Evolutionary conservation across 2,329 filamentous ascomycete genomes (phyloP).

Genomic region (Stagonosporopsis rhizophila): DNA sequence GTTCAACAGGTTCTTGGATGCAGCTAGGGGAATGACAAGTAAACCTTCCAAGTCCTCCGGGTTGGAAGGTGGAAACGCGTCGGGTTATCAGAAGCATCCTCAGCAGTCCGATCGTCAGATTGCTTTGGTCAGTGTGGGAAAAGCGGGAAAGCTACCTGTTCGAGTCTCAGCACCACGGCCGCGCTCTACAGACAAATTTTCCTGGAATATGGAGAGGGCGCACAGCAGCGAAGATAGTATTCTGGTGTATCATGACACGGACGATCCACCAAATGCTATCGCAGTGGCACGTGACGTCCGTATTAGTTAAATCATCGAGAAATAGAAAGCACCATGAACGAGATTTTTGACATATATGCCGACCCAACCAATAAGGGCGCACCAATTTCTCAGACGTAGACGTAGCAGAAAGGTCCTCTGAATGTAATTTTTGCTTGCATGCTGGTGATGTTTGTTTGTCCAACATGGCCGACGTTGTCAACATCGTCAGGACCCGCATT

Average conservation of each 20-base stretch:
- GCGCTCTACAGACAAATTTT: background rate
- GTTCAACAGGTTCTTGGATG: conserved; percentile 35
- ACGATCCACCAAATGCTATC: background rate
- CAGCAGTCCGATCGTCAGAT: background rate
- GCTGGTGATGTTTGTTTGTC: no score
- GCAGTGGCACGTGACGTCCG: background rate
- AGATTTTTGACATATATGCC: background rate
- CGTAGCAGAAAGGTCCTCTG: no score
- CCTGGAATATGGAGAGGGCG: background rate
- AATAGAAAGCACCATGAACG: no score
- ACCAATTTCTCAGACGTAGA: no score
- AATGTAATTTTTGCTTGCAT: no score
- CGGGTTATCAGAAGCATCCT: background rate
- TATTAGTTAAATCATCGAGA: background rate
- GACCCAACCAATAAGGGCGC: background rate
- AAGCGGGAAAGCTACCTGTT: background rate
- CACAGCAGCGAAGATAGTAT: conserved; percentile 7
- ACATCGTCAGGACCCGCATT: no score
- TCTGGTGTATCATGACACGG: background rate
- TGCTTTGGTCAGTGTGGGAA: background rate
- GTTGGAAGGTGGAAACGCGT: background rate
- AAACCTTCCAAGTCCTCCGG: background rate
- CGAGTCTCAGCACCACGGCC: background rate
- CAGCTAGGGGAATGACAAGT: conserved; percentile 6
- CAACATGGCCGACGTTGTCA: no score